Base-by-base conservation (phyloP, 2,329 filamentous ascomycete species). In the Emergomyces pasteurianus region DNA sequence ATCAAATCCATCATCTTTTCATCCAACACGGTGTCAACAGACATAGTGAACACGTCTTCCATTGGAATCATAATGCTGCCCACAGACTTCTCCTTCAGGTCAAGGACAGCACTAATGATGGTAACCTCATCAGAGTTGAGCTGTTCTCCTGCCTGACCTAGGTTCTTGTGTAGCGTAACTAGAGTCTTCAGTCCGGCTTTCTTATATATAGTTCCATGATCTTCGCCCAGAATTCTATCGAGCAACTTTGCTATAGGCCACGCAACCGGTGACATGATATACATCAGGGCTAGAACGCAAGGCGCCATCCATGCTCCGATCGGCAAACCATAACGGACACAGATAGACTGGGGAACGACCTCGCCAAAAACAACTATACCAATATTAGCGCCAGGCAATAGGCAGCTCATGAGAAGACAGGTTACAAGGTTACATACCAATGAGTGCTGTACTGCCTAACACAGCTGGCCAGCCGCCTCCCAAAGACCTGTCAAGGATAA, bases 31-130 rank as follows among this genome's bases (percentile, higher is more conserved):
- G 92, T 94, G 69, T 99, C 92, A 58, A 92, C 89, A n/a, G 91
- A 91, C 84, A 99, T 90, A 63, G 89, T 92, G 72, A 95, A 99
- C 56, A 97, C 94, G 71, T 99, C 92, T 53, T 90, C 86, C 89
- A 99, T 97, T 0, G 94, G 94, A 0, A 95, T 99, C 94, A 99
- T 99, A 71, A 99, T 96, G 70, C 85, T 88, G 52, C 90, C 90
- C 7, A 99, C 92, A 0, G 92, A 82, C 78, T 99, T 99, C 67
- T 94, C 92, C 78, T 97, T 99, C 66, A 99, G 80, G 71, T 99
- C 94, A 61, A 99, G 79, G 16, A 97, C 94, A 43, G 94, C 92
- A 66, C 90, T 96, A 74, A 99, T 99, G 73, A 99, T 99, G 63
- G 94, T 97, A 66, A 99, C 94, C 74, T 99, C 94, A 71, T 99